Conservation (phyloP, 495 filamentous ascomycete genomes). For the Corynascus novoguineensis region DNA sequence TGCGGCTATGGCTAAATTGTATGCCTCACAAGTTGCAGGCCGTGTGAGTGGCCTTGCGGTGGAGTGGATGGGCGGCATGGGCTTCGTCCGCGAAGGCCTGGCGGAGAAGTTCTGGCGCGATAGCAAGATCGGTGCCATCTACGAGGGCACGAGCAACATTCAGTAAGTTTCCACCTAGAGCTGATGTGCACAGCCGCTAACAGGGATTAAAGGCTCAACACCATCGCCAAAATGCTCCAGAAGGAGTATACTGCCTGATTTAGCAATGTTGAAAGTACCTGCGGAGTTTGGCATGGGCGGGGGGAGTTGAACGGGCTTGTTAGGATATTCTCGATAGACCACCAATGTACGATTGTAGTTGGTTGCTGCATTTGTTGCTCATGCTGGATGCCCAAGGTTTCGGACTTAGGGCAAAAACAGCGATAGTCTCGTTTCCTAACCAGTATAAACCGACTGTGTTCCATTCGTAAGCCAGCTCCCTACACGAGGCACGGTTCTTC, state of each 20-base stretch:
- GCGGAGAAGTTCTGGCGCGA: slow-evolving; percentile 98
- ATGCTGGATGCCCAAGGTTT: too few species aligned
- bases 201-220: slow-evolving; percentile 63
- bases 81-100: slow-evolving; percentile 89
- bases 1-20: slow-evolving; percentile 98
- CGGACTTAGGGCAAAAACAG: too few species aligned
- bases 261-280: neutral
- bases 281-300: slow-evolving; percentile 9
- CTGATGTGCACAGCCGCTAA: neutral
- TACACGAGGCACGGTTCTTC: too few species aligned
- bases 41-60: slow-evolving; percentile 80
- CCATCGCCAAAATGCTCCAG: slow-evolving; percentile 89
- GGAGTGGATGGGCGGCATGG: slow-evolving; percentile 99
- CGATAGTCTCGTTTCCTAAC: too few species aligned
- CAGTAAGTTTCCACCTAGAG: slow-evolving; percentile 35
- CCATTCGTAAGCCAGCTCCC: too few species aligned
- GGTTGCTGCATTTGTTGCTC: neutral
- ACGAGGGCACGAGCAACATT: slow-evolving; percentile 81
- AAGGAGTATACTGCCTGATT: slow-evolving; percentile 69
- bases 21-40: slow-evolving; percentile 86
- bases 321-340: neutral
- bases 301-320: slow-evolving; percentile 6
- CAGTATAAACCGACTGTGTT: too few species aligned
- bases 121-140: slow-evolving; percentile 98
- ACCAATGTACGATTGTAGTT: neutral